These are phyloP conservation scores for Berberis vulgaris DNA, from an alignment of 164 flowering plant species.

Conservation along the genomic window DNA sequence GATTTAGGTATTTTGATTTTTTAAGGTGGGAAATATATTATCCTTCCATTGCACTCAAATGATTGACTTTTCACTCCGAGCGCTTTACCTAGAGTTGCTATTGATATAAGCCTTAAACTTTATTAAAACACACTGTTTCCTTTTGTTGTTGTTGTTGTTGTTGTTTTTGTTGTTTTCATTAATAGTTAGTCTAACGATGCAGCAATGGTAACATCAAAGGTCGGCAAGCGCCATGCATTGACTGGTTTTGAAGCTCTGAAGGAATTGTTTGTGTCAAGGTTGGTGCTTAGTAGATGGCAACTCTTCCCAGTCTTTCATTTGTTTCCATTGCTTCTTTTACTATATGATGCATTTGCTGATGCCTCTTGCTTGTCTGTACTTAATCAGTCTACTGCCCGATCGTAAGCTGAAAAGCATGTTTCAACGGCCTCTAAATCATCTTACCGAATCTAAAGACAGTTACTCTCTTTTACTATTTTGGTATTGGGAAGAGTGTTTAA, in stretches of 20 bases:
- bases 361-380: not conserved
- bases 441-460: slow-evolving; percentile 89
- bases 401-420: slow-evolving; percentile 73
- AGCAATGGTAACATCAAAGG: slow-evolving; percentile 91
- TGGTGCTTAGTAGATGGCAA: not conserved
- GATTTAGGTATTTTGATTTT: too few species aligned
- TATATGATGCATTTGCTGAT: not conserved
- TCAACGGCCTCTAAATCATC: slow-evolving; percentile 66
- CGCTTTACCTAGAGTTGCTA: too few species aligned
- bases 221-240: slow-evolving; percentile 93
- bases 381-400: slow-evolving; percentile 75
- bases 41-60: too few species aligned
- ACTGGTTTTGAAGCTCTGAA: slow-evolving; percentile 79
- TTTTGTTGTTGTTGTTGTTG: not conserved
- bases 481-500: slow-evolving; percentile 95
- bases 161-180: not conserved
- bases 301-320: not conserved
- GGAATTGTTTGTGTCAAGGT: slow-evolving; percentile 80
- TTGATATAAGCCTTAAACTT: too few species aligned
- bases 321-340: not conserved
- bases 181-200: slow-evolving; percentile 10
- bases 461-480: slow-evolving; percentile 85
- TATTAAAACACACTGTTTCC: not conserved
- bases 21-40: too few species aligned
- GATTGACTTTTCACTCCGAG: too few species aligned